These are phyloP conservation scores for Zygosaccharomyces siamensis DNA, from an alignment of 805 yeast species.

Conservation along the genomic window DNA sequence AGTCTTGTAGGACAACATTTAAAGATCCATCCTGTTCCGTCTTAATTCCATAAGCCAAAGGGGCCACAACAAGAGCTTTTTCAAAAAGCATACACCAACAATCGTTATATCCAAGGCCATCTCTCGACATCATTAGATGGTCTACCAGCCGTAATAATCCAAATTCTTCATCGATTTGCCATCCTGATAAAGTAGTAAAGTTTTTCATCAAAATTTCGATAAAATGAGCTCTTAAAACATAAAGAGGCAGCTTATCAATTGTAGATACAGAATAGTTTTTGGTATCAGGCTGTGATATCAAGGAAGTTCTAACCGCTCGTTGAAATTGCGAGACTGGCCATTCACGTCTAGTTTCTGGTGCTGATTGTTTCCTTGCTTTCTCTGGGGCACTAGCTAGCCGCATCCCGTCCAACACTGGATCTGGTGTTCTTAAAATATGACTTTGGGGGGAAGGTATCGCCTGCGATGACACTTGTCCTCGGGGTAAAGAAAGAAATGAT, in stretches of 20 bases:
- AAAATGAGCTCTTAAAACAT: conserved; percentile 25
- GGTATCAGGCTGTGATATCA: neutral
- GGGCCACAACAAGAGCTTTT: conserved; percentile 20
- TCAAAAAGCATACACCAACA: conserved; percentile 37
- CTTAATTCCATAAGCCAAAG: conserved; percentile 6
- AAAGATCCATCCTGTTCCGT: conserved; percentile 7
- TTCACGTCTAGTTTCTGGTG: conserved; percentile 2
- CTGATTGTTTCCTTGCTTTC: conserved; percentile 1
- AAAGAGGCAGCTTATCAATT: conserved; percentile 14
- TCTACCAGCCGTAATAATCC: conserved; percentile 39
- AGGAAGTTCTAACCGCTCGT: neutral
- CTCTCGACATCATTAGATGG: conserved; percentile 29
- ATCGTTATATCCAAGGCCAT: conserved; percentile 24
- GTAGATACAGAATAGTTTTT: conserved; percentile 12
- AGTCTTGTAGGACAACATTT: conserved; percentile 10
- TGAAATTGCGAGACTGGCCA: conserved; percentile 1
- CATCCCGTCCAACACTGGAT: neutral
- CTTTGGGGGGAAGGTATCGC: conserved; percentile 10
- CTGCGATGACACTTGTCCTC: conserved; percentile 14
- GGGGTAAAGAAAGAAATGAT: neutral
- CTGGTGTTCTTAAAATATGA: conserved; percentile 1
- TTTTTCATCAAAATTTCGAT: conserved; percentile 21
- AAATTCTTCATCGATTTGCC: conserved; percentile 30
- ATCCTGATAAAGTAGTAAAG: conserved; percentile 21
- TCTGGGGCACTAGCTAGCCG: conserved; percentile 1